Base-by-base conservation (phyloP, 208 protist genomes). In the Leishmania arabica region DNA sequence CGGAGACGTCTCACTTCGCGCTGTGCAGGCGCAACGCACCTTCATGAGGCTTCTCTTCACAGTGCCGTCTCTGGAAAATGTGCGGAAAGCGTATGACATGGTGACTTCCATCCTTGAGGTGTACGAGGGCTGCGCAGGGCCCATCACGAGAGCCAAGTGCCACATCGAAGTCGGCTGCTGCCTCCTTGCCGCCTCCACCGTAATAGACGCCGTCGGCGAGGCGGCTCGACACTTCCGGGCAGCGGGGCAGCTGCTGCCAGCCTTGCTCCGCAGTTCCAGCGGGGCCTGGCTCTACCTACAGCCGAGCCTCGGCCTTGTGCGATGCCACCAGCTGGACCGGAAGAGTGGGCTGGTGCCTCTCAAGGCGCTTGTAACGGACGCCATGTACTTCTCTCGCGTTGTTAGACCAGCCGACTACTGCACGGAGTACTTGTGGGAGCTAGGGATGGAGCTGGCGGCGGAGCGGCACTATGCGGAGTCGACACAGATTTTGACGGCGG, bases 81-180 rank as follows among this genome's bases (percentile, higher is more conserved):
- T 94, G 60, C 45, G 66, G 56, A 84, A 90, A 69, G 91, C 87
- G 2, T 85, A 85, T 42, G 54, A 40, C 56, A 82, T 91, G 58
- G 86, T 89, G 71, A 47, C 66, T 45, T 69, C 78, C 13, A 78
- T 95, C 51, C 78, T 89, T n/a, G 53, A 79, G 21, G 87, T 85
- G 42, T 93, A 91, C 83, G 84, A 91, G 64, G 73, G 85, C 42
- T 71, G 87, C n/a, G 84, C 91, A 42, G 90, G 87, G 40, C 82
- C 79, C 56, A 86, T 91, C 51, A 94, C 93, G 13, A 90, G 92
- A 60, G 91, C 79, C 6, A 81, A 87, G 54, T 88, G 81, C 54
- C 88, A 92, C 76, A 92, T 95, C 72, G 93, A 95, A 77, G 90
- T 93, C 34, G 93, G 90, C 54, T 95, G 89, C 76, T 93, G 89